phyloP scores from a whole-genome alignment of 2,329 filamentous ascomycete genomes.

The Neonectria punicea region DNA sequence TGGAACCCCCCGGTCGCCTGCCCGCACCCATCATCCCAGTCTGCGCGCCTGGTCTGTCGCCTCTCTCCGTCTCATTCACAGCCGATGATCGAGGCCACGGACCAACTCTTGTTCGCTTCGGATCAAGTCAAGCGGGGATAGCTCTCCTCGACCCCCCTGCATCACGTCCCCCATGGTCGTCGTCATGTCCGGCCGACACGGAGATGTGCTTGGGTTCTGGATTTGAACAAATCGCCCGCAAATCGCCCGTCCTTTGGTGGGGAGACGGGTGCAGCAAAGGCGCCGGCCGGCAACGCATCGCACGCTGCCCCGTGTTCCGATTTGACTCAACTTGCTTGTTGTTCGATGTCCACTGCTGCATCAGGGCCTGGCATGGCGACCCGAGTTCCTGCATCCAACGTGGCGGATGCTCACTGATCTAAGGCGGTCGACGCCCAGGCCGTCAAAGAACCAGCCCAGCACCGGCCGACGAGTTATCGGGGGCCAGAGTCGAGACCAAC shows the following conservation, averaged over 20 bases:
- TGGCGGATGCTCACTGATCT: conserved; percentile 43
- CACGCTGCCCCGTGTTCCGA: conserved; percentile 27
- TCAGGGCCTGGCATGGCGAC: conserved; percentile 24
- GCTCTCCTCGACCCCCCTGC: conserved; percentile 9
- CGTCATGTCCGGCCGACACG: conserved; percentile 16
- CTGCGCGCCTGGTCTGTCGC: conserved; percentile 33
- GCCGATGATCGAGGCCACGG: conserved; percentile 39
- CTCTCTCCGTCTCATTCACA: conserved; percentile 40
- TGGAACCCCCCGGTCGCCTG: conserved; percentile 22
- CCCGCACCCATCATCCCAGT: conserved; percentile 41
- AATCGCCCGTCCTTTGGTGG: neutral
- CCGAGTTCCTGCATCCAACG: conserved; percentile 45
- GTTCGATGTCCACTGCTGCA: conserved; percentile 32
- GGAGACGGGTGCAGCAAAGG: conserved; percentile 4
- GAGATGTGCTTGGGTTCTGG: conserved; percentile 11
- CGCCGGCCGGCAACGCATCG: conserved; percentile 23
- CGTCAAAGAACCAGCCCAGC: conserved; percentile 26
- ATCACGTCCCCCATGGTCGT: conserved; percentile 9
- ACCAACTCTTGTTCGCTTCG: conserved; percentile 43
- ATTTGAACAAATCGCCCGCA: neutral
- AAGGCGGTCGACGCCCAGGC: conserved; percentile 11
- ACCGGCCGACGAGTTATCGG: conserved; percentile 30
- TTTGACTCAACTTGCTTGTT: conserved; percentile 26
- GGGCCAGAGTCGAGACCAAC: conserved; percentile 26
- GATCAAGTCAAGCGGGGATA: conserved; percentile 19